Base-by-base conservation (phyloP, 176 grass and related monocot genomes). In the Rhynchospora breviuscula region DNA sequence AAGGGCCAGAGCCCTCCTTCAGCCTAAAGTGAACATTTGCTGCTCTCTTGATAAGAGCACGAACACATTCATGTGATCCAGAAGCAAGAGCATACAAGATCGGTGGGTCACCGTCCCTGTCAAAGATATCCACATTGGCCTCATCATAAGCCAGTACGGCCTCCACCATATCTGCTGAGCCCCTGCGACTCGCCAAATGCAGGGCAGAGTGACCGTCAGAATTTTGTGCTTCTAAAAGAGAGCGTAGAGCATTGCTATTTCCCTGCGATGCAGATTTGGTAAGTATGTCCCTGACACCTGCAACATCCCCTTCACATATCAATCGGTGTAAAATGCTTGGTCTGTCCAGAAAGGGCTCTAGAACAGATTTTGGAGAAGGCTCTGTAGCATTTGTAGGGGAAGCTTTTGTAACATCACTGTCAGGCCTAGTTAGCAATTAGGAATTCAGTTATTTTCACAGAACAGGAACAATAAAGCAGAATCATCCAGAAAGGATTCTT, bases 31-130 rank as follows among this genome's bases (percentile, higher is more conserved):
- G 83, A 85, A 95, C 88, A 89, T 91, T 81, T 80, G 96, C 85
- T 48, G 86, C 91, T 86, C 85, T 95, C 63, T 58, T 90, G 43
- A 99, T 87, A 85, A 99, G 91, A 80, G 91, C 86, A 75, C 80
- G 80, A 81, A 99, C 88, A 93, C 96, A 99, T 79, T 85, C 88
- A 77, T 91, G 88, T 63, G 93, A 99, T 72, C 96, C 96, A 85
- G 93, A 89, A 91, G 89, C 88, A 85, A 99, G 85, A 92, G 96
- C 96, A 89, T 89, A 92, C 72, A 99, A 88, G 80, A 99, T 95
- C 80, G 96, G 96, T 79, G 96, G 96, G 48, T 93, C 85, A 61
- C 89, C 93, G 73, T 95, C 91, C 79, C 88, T 95, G 79, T 99
- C 96, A 87, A 95, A 92, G 59, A 95, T 90, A 78, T 95, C 93